phyloP scores from a whole-genome alignment of 164 flowering plant species.

The Vitis labrusca region DNA sequence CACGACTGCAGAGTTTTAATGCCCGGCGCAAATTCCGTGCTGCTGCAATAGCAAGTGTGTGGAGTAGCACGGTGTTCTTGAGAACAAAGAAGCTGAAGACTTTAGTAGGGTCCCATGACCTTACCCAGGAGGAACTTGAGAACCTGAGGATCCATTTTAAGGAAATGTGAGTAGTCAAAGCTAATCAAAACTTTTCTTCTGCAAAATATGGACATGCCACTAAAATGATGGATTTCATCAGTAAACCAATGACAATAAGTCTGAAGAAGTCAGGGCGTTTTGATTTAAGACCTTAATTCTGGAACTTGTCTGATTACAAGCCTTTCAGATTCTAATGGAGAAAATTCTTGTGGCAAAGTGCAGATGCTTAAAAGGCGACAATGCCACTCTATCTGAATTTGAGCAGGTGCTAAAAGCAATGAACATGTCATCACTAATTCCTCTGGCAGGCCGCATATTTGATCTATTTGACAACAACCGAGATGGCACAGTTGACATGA shows the following conservation, averaged over 20 bases:
- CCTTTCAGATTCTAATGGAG: neutral
- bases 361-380: conserved; percentile 71
- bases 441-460: conserved; percentile 67
- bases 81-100: conserved; percentile 66
- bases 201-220: neutral
- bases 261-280: no score
- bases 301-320: neutral
- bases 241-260: no score
- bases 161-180: conserved; percentile 44
- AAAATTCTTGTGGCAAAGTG: conserved; percentile 9
- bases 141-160: conserved; percentile 54
- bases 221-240: no score
- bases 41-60: conserved; percentile 78
- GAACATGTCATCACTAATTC: conserved; percentile 66
- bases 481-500: conserved; percentile 78
- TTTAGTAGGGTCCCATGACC: conserved; percentile 62
- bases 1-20: conserved; percentile 69
- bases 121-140: conserved; percentile 59
- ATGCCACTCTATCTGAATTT: conserved; percentile 67
- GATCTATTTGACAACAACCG: conserved; percentile 77
- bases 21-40: conserved; percentile 75
- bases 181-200: neutral
- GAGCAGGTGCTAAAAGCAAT: conserved; percentile 72
- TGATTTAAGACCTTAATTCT: no score
- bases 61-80: conserved; percentile 54